Evolutionary conservation across 108 stramenopile genomes (phyloP).

Genomic region (Conticribra guillardii): DNA sequence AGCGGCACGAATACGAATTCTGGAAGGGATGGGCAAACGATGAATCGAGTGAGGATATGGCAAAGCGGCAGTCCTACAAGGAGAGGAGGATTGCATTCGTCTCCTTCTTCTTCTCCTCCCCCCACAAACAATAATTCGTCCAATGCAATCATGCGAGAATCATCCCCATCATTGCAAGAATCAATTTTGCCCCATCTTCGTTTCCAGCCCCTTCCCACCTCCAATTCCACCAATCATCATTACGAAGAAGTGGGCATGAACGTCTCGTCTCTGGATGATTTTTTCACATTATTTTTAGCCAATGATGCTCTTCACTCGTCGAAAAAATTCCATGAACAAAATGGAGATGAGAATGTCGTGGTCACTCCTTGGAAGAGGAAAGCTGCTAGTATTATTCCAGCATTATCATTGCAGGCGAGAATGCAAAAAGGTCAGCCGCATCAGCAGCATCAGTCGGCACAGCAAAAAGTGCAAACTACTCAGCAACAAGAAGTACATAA

Average conservation of each 20-base stretch:
- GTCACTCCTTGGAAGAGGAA: slow-evolving; percentile 34
- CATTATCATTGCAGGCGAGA: no score
- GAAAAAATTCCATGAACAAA: slow-evolving; percentile 52
- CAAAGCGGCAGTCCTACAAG: no score
- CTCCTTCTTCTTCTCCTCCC: no score
- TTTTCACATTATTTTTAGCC: slow-evolving; percentile 62
- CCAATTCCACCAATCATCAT: background rate
- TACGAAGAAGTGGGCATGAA: background rate
- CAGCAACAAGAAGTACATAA: no score
- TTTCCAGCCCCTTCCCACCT: slow-evolving; percentile 35
- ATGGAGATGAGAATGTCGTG: slow-evolving; percentile 36
- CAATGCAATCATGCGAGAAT: background rate
- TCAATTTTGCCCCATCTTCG: slow-evolving; percentile 37
- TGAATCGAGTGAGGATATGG: no score
- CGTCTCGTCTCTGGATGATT: slow-evolving; percentile 55
- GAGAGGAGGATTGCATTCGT: no score
- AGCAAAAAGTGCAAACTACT: no score
- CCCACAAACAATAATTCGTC: background rate
- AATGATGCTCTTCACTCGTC: slow-evolving; percentile 76
- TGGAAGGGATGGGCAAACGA: no score
- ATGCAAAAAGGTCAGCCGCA: no score
- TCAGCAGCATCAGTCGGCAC: no score
- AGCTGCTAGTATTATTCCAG: no score
- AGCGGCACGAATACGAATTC: no score
- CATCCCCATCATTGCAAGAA: background rate